Evolutionary conservation across 2,329 filamentous ascomycete species (phyloP).

Genomic region (Trichophaea hybrida): DNA sequence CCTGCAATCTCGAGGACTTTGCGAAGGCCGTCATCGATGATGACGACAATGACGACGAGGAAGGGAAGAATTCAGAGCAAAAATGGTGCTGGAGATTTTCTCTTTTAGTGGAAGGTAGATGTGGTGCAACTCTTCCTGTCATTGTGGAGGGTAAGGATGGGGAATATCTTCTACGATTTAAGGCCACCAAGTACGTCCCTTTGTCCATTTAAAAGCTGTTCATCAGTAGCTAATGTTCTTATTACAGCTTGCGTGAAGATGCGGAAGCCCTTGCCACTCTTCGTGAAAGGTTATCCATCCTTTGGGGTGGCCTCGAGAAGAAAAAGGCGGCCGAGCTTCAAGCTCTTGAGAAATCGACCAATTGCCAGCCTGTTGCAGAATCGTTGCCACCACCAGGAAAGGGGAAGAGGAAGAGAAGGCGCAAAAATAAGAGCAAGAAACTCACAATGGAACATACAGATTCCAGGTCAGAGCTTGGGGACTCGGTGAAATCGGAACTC

Average conservation of each 20-base stretch:
- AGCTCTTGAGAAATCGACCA: not conserved
- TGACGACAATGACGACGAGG: not conserved
- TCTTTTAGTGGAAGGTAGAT: slow-evolving; percentile 17
- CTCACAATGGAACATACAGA: not conserved
- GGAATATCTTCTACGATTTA: slow-evolving; percentile 16
- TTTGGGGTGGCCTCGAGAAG: slow-evolving; percentile 23
- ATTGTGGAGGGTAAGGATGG: slow-evolving; percentile 20
- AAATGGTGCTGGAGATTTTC: slow-evolving; percentile 23
- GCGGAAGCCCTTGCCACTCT: slow-evolving; percentile 7
- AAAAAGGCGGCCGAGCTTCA: not conserved
- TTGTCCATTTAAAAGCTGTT: not conserved
- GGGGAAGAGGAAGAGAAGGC: not conserved
- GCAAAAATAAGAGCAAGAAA: not conserved
- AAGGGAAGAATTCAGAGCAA: not conserved
- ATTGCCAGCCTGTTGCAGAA: not conserved
- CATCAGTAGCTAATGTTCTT: not conserved
- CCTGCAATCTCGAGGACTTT: slow-evolving; percentile 21
- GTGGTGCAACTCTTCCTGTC: slow-evolving; percentile 13
- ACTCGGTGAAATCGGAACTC: not conserved
- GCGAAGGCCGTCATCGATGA: not conserved
- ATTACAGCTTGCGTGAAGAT: slow-evolving; percentile 18
- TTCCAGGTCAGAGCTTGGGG: not conserved
- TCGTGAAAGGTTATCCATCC: slow-evolving; percentile 18
- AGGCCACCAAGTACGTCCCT: slow-evolving; percentile 17
- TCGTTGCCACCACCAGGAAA: not conserved